A percentile compares a stretch with the other conserved stretches of the same genome.
These are phyloP conservation scores for Lenzites betulinus DNA, from an alignment of 768 basidiomycete genomes.

Conservation along the genomic window DNA sequence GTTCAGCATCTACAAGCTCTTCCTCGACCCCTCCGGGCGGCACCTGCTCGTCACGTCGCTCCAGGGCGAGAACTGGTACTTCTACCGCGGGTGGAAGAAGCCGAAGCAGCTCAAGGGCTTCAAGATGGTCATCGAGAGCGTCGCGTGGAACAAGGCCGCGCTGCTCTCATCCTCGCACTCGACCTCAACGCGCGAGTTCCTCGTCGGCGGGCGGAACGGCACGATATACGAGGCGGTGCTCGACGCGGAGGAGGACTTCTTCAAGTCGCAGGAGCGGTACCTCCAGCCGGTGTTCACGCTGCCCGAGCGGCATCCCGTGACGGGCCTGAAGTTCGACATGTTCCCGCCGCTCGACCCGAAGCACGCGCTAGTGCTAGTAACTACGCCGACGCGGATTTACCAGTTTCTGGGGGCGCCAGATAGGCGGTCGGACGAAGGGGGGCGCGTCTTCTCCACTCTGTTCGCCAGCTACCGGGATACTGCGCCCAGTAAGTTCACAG, in stretches of 20 bases:
- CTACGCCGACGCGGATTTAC: slow-evolving; percentile 87
- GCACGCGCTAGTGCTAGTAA: slow-evolving; percentile 72
- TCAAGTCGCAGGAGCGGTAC: slow-evolving; percentile 86
- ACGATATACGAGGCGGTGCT: slow-evolving; percentile 86
- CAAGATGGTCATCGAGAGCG: slow-evolving; percentile 85
- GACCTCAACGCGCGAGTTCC: slow-evolving; percentile 79
- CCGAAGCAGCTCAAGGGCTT: slow-evolving; percentile 77
- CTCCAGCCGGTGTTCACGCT: slow-evolving; percentile 73
- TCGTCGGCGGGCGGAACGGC: slow-evolving; percentile 86
- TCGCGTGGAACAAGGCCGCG: slow-evolving; percentile 86
- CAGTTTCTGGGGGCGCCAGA: slow-evolving; percentile 79
- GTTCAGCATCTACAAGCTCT: slow-evolving; percentile 78
- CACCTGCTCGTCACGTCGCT: slow-evolving; percentile 86
- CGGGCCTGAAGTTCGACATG: slow-evolving; percentile 82
- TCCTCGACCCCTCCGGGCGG: slow-evolving; percentile 90
- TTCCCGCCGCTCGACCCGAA: slow-evolving; percentile 65
- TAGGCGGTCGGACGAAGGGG: slow-evolving; percentile 70
- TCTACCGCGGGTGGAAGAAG: slow-evolving; percentile 80
- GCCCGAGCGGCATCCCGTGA: slow-evolving; percentile 80
- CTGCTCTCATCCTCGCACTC: slow-evolving; percentile 64
- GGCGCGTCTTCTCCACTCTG: slow-evolving; percentile 71
- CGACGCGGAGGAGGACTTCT: slow-evolving; percentile 89
- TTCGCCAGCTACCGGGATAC: slow-evolving; percentile 76
- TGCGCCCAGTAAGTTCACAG: slow-evolving; percentile 70
- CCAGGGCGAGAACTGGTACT: slow-evolving; percentile 93